Percentiles rank a stretch among this genome's conserved stretches.
Evolutionary conservation across 345 rosid genomes (phyloP).

Genomic region (Populus nigra): DNA sequence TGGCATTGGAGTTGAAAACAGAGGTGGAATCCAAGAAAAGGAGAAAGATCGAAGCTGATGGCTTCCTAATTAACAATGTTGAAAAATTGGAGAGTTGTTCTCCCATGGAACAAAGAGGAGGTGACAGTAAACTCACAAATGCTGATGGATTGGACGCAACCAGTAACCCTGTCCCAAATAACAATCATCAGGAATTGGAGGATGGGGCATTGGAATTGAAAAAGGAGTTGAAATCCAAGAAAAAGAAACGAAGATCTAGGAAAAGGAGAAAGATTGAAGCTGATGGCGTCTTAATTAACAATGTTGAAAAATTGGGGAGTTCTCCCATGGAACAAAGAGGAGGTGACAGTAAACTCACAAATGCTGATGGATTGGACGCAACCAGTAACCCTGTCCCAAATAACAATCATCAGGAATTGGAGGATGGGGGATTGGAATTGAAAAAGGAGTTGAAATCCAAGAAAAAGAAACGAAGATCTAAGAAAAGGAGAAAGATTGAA

Average conservation of each 20-base stretch:
- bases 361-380: neutral
- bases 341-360: neutral
- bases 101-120: neutral
- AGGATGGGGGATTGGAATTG: neutral
- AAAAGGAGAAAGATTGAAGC: neutral
- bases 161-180: too few species aligned
- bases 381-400: too few species aligned
- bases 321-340: neutral
- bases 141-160: neutral
- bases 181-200: too few species aligned
- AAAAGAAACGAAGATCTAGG: neutral
- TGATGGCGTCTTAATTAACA: neutral
- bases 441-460: neutral
- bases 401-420: too few species aligned
- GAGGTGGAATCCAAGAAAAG: constrained; percentile 8
- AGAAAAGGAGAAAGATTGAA: neutral
- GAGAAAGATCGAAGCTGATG: neutral
- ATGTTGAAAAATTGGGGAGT: neutral
- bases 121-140: neutral
- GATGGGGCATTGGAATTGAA: neutral
- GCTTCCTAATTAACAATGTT: neutral
- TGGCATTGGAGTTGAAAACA: neutral
- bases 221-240: constrained; percentile 1
- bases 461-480: neutral
- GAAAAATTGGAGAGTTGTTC: neutral